Conservation (phyloP, 768 basidiomycete genomes). For the Termitomyces sp. region DNA sequence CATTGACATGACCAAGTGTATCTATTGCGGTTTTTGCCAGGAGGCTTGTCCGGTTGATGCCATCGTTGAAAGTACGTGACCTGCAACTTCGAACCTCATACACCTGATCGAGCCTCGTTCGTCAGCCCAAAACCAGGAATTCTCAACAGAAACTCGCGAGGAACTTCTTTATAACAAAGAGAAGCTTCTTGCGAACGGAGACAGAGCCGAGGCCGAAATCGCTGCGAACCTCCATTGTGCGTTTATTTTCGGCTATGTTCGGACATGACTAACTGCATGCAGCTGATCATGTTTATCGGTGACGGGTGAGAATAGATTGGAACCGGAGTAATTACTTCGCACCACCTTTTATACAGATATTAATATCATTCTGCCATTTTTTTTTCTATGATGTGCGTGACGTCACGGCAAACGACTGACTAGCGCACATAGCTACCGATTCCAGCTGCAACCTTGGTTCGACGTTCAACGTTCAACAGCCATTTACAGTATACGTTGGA, state of each 20-base stretch:
- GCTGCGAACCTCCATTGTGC: conserved; percentile 86
- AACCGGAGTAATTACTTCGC: conserved; percentile 14
- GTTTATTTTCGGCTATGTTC: conserved; percentile 18
- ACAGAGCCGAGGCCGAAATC: conserved; percentile 95
- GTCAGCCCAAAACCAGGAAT: conserved; percentile 94
- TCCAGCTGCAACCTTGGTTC: conserved; percentile 4
- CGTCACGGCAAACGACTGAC: conserved; percentile 5
- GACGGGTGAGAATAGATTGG: conserved; percentile 19
- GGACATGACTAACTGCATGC: conserved; percentile 18
- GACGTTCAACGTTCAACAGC: neutral
- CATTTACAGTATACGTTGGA: neutral
- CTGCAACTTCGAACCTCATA: neutral
- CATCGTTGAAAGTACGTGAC: conserved; percentile 89
- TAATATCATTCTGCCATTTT: conserved; percentile 10
- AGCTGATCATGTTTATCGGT: conserved; percentile 91
- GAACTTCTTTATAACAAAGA: conserved; percentile 99
- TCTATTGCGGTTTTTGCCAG: conserved; percentile 99
- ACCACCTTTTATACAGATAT: conserved; percentile 13
- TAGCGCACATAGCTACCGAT: neutral
- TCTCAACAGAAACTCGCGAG: conserved; percentile 95
- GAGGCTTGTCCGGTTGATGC: conserved; percentile 99
- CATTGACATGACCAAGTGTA: conserved; percentile 99
- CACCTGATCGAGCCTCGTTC: conserved; percentile 1
- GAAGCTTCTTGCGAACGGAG: conserved; percentile 94
- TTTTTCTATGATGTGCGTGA: conserved; percentile 10